Conservation (phyloP, 352 stramenopile genomes). For the Pythium angustatum region DNA sequence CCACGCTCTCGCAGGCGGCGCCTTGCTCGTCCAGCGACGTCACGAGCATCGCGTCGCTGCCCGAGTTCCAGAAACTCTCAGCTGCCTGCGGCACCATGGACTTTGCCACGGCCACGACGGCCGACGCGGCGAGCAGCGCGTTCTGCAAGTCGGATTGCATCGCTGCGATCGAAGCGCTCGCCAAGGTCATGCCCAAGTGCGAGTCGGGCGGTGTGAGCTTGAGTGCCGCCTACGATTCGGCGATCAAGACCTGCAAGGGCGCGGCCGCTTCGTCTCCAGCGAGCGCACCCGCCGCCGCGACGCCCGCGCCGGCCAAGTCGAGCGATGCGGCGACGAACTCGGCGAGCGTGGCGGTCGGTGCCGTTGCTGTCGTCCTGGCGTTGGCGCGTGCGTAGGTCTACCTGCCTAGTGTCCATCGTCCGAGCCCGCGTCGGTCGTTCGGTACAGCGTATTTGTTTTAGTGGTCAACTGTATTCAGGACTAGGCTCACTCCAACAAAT, state of each 20-base stretch:
- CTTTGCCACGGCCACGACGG: not conserved
- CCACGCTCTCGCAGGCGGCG: not conserved
- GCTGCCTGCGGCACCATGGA: not conserved
- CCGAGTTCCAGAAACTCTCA: not conserved
- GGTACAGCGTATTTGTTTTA: too few species aligned
- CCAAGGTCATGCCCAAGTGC: not conserved
- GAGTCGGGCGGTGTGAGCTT: not conserved
- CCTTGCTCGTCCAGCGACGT: not conserved
- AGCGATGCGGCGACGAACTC: not conserved
- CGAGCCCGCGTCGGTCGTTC: too few species aligned
- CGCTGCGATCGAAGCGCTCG: not conserved
- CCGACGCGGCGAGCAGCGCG: not conserved
- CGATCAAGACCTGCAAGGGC: not conserved
- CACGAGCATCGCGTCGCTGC: not conserved
- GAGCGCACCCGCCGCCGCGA: not conserved
- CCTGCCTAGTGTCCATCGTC: too few species aligned
- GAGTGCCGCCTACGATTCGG: not conserved
- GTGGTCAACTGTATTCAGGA: too few species aligned
- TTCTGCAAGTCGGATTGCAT: constrained; percentile 4
- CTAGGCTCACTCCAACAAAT: too few species aligned
- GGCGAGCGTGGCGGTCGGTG: too few species aligned
- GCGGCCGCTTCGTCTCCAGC: not conserved
- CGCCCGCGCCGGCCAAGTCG: not conserved
- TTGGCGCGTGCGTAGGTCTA: too few species aligned
- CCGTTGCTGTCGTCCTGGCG: not conserved